phyloP scores from a whole-genome alignment of 306 rosid genomes.

The Trifolium repens region DNA sequence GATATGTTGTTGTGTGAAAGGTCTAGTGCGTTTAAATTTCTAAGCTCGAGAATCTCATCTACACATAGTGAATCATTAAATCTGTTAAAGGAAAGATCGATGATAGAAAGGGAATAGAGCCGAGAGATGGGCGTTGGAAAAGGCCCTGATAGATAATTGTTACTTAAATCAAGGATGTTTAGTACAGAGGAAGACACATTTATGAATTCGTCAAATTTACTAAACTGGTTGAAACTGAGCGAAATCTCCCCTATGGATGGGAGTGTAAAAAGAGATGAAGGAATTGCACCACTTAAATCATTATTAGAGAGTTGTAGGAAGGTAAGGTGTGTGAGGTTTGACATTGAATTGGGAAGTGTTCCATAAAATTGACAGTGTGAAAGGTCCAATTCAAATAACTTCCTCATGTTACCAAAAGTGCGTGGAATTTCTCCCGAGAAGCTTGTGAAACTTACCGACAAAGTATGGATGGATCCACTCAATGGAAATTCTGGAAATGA shows the following conservation, averaged over 20 bases:
- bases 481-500: conserved; percentile 8
- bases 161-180: conserved; percentile 53
- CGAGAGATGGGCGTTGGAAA: conserved; percentile 36
- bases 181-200: conserved; percentile 21
- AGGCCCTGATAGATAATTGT: conserved; percentile 49
- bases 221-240: not conserved
- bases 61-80: not conserved
- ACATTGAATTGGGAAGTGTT: conserved; percentile 6
- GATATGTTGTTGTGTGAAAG: not conserved
- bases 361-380: not conserved
- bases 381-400: not conserved
- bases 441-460: not conserved
- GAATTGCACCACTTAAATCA: conserved; percentile 25
- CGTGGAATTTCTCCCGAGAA: not conserved
- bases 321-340: conserved; percentile 9
- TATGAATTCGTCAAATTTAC: not conserved
- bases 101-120: not conserved
- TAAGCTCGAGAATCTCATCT: not conserved
- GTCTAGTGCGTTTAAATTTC: not conserved
- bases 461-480: not conserved
- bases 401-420: not conserved
- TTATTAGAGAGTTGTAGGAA: conserved; percentile 5
- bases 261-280: conserved; percentile 35
- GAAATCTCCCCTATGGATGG: rapidly evolving
- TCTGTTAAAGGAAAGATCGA: conserved; percentile 47